Percentiles rank a stretch among this genome's conserved stretches.
Evolutionary conservation across 2,329 filamentous ascomycete species (phyloP).

Genomic region (Pyricularia sp.): DNA sequence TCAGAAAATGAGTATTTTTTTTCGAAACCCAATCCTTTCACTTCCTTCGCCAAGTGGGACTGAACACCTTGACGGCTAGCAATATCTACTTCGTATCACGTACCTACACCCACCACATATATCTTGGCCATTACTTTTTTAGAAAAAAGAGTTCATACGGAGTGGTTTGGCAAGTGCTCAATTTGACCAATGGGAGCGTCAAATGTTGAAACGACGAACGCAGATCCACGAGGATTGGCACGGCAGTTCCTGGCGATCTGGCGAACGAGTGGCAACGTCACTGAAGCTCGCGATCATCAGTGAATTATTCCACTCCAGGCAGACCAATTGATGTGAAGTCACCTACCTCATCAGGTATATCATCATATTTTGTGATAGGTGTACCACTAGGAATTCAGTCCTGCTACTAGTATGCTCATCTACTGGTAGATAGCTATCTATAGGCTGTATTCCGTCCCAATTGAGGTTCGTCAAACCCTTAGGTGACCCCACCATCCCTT

Average conservation of each 20-base stretch:
- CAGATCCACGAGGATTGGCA: not conserved
- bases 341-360: not conserved
- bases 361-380: not conserved
- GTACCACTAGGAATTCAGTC: not conserved
- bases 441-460: not conserved
- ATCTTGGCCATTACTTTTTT: not conserved
- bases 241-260: not conserved
- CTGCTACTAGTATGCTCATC: not conserved
- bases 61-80: not conserved
- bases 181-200: not conserved
- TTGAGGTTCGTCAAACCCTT: not conserved
- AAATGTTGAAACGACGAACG: not conserved
- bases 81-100: too few relatives aligned
- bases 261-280: not conserved
- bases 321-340: not conserved
- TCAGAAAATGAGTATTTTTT: too few relatives aligned
- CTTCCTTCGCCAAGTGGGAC: not conserved
- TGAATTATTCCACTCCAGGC: not conserved
- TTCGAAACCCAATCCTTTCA: too few relatives aligned
- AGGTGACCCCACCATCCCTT: not conserved
- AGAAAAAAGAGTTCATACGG: not conserved
- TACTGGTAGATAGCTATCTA: too few relatives aligned
- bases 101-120: not conserved
- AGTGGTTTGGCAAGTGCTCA: not conserved
- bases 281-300: not conserved